phyloP scores from a whole-genome alignment of 140 eudicot species.

The Senecio squalidus region DNA sequence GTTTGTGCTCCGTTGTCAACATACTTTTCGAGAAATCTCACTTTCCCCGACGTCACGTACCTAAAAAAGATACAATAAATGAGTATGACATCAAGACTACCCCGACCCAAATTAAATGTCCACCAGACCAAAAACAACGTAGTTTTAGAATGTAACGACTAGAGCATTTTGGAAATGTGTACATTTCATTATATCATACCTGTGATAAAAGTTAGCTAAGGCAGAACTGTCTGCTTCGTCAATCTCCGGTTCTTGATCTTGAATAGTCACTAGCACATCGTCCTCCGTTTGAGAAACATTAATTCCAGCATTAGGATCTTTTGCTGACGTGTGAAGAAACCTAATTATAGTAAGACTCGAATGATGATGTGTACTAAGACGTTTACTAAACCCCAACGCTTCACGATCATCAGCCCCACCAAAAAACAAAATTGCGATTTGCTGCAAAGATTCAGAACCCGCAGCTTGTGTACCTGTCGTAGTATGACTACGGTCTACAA shows the following conservation, averaged over 20 bases:
- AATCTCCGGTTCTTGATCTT: constrained; percentile 45
- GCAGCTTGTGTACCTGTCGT: constrained; percentile 39
- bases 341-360: constrained; percentile 73
- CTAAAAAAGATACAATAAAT: constrained; percentile 29
- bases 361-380: constrained; percentile 73
- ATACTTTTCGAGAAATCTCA: constrained; percentile 72
- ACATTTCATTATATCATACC: constrained; percentile 35
- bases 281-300: constrained; percentile 50
- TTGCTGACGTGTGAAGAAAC: constrained; percentile 49
- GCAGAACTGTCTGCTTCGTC: constrained; percentile 58
- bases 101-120: too few species aligned
- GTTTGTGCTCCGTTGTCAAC: constrained; percentile 75
- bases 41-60: constrained; percentile 83
- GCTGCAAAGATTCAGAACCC: constrained; percentile 58
- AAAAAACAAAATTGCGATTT: constrained; percentile 79
- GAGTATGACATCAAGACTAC: background rate
- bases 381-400: constrained; percentile 82
- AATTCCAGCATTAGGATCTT: constrained; percentile 34
- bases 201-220: constrained; percentile 70
- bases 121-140: too few species aligned
- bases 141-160: too few species aligned
- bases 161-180: background rate
- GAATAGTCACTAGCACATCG: constrained; percentile 65
- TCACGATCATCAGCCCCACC: constrained; percentile 99
- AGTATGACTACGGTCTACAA: constrained; percentile 75